Conservation (phyloP, 805 yeast genomes). For the Wickerhamiella parazyma region DNA sequence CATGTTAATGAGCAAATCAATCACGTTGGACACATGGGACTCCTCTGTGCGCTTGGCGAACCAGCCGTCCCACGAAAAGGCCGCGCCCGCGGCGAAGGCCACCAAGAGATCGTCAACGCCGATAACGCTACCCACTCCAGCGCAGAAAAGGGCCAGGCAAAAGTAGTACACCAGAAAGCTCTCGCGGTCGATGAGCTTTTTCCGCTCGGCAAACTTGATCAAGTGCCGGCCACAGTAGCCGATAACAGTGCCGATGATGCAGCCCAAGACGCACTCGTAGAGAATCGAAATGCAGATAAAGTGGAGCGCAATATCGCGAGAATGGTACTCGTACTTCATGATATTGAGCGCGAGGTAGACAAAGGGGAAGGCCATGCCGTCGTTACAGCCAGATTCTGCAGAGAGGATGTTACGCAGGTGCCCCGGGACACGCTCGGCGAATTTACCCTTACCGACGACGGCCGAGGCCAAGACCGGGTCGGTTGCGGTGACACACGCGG, state of each 20-base stretch:
- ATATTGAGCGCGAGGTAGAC: conserved; percentile 55
- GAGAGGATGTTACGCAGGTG: conserved; percentile 71
- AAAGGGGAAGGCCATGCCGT: conserved; percentile 93
- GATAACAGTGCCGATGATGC: conserved; percentile 54
- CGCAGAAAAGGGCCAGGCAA: conserved; percentile 67
- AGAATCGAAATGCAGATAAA: conserved; percentile 67
- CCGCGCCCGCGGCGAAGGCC: conserved; percentile 85
- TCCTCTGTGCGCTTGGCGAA: conserved; percentile 73
- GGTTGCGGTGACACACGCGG: conserved; percentile 88
- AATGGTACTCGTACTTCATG: conserved; percentile 50
- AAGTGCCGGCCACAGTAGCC: conserved; percentile 61
- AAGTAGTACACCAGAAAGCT: conserved; percentile 77
- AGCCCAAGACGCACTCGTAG: conserved; percentile 73
- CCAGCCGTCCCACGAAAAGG: conserved; percentile 91
- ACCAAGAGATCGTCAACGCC: conserved; percentile 84
- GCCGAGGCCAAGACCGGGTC: conserved; percentile 94
- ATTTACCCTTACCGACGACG: conserved; percentile 86
- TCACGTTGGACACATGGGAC: conserved; percentile 78
- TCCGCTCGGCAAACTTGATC: conserved; percentile 58
- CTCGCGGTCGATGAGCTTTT: conserved; percentile 68
- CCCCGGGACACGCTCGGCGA: conserved; percentile 85
- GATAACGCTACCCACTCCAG: conserved; percentile 76
- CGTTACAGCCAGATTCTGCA: conserved; percentile 85
- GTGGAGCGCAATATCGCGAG: conserved; percentile 57
- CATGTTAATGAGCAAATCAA: conserved; percentile 68